Base-by-base conservation (phyloP, 1,284 basidiomycete genomes). In the Peniophora sp. region DNA sequence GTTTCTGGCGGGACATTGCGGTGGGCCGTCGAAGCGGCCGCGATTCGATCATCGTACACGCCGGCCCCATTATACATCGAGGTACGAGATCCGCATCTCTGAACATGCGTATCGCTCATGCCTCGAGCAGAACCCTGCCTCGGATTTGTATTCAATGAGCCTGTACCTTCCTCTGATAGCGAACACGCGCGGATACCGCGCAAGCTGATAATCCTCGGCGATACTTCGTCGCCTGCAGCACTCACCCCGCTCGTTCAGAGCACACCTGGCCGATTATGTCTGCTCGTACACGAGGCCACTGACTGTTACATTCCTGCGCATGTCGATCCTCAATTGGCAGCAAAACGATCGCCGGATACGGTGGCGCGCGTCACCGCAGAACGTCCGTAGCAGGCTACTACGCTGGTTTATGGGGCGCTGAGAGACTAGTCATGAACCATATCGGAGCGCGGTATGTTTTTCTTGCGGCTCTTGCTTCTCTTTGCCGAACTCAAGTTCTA, bases 351-450 rank as follows among this genome's bases (percentile, higher is more conserved):
- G n/a, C 61, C 63, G 5, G 69, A 70, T 34, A 69, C 67, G n/a
- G 81, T 92, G 1, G 59, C 65, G 45, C 66, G 69, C 55, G 85
- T 83, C 58, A 79, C 82, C 3, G 63, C 78, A 22, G 68, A 71
- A 45, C 73, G 85, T 53, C 92, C 92, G 0, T 93, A 96, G 93
- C 91, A 1, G 93, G 92, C 10, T 71, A 66, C 32, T 94, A 94
- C 63, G 92, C 92, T 1, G 77, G 73, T 48, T 61, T 59, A 0
- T 75, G 91, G 49, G 70, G 74, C 3, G 89, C 91, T 14, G 69
- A 79, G 55, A 68, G 77, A 50, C 69, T 96, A 3, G 79, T 88
- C 16, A 64, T 96, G 53, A 95, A 95, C 65, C 92, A 95, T 64
- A 87, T 94, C 49, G 84, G 89, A 48, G 74, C 75, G 50, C 79